Evolutionary conservation across 176 grass and related monocot genomes (phyloP).

Genomic region (Paspalum notatum): DNA sequence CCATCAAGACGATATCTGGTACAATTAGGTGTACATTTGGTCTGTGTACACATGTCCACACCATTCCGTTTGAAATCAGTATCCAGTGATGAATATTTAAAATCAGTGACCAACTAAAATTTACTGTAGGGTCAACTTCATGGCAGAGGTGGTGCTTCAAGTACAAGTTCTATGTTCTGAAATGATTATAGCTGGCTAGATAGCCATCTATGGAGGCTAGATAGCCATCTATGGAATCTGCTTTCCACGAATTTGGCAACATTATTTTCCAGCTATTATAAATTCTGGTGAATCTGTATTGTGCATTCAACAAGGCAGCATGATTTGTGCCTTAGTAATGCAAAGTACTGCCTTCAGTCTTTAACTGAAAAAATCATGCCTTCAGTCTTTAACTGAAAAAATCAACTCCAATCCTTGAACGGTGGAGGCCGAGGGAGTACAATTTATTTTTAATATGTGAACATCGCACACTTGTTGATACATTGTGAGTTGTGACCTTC

Average conservation of each 20-base stretch:
- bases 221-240: background rate
- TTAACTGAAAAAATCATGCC: too few relatives aligned
- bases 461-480: background rate
- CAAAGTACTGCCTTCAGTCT: too few relatives aligned
- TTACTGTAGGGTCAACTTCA: background rate
- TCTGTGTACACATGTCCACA: background rate
- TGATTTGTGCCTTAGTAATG: background rate
- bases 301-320: background rate
- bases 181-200: background rate
- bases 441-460: background rate
- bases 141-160: background rate
- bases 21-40: background rate
- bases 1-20: background rate
- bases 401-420: too few relatives aligned
- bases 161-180: background rate
- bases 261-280: background rate
- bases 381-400: too few relatives aligned
- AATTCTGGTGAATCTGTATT: conserved; percentile 3
- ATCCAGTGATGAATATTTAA: background rate
- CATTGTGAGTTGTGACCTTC: background rate
- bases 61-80: conserved; percentile 5
- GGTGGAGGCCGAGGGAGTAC: background rate
- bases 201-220: background rate
- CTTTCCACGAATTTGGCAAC: background rate
- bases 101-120: background rate